Conservation (phyloP, 176 grass and related monocot species). For the Juncus inflexus region DNA sequence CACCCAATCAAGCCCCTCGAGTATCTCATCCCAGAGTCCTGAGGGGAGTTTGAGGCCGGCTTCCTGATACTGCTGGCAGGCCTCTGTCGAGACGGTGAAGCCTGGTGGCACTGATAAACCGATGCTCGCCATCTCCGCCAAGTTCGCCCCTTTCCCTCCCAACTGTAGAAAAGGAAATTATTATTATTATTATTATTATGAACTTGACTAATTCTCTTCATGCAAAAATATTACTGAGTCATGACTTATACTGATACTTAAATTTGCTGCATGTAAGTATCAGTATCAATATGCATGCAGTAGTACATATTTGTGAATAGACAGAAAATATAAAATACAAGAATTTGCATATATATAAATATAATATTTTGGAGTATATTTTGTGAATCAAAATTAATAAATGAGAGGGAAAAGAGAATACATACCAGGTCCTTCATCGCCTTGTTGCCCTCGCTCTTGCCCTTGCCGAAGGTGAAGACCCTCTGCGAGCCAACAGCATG, state of each 20-base stretch:
- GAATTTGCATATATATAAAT: too few relatives aligned
- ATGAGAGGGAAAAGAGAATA: background rate
- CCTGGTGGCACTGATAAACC: constrained; percentile 96
- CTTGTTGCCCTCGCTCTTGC: constrained; percentile 96
- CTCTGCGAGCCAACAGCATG: constrained; percentile 44
- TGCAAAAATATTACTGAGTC: too few relatives aligned
- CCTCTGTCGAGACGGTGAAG: constrained; percentile 95
- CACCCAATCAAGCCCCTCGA: constrained; percentile 62
- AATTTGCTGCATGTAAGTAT: too few relatives aligned
- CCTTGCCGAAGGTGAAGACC: constrained; percentile 97
- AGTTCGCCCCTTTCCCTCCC: constrained; percentile 91
- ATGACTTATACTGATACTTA: too few relatives aligned
- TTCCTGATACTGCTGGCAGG: constrained; percentile 84
- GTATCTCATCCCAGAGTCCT: constrained; percentile 80
- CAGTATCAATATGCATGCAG: too few relatives aligned
- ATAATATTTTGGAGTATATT: background rate
- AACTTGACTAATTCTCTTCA: too few relatives aligned
- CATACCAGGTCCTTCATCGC: constrained; percentile 86
- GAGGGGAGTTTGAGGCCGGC: constrained; percentile 42
- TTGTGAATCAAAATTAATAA: background rate
- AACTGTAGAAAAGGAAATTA: constrained; percentile 30
- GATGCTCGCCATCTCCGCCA: constrained; percentile 99
- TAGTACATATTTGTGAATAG: too few relatives aligned
- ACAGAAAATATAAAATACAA: too few relatives aligned
- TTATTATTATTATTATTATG: background rate